A percentile compares a stretch with the other conserved stretches of the same genome.
These are phyloP conservation scores for Tetrahymena malaccensis DNA, from an alignment of 73 alveolate species.

Conservation along the genomic window DNA sequence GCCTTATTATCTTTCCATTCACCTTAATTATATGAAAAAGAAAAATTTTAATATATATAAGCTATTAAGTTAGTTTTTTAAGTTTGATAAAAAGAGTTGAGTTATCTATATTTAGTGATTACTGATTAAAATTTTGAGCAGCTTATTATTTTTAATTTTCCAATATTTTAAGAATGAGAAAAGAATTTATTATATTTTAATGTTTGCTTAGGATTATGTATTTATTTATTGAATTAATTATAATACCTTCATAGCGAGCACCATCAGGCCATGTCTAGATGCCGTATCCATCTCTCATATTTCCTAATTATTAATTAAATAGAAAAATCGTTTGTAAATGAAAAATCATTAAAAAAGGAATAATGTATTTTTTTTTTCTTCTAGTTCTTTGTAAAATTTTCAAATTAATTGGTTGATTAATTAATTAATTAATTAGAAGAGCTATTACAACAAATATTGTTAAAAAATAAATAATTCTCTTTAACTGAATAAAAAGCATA, in stretches of 20 bases:
- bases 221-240: not conserved
- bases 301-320: not conserved
- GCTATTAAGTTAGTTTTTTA: no score
- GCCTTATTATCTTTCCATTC: slow-evolving; percentile 45
- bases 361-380: not conserved
- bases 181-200: not conserved
- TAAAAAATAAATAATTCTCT: not conserved
- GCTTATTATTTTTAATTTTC: not conserved
- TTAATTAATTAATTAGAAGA: not conserved
- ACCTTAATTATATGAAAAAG: not conserved
- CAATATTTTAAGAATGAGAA: not conserved
- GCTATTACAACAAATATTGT: not conserved
- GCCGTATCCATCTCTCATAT: slow-evolving; percentile 34
- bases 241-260: slow-evolving; percentile 38
- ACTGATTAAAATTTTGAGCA: not conserved
- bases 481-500: not conserved
- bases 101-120: not conserved
- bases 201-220: not conserved
- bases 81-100: no score
- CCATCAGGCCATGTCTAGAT: slow-evolving; percentile 31
- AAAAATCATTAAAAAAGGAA: not conserved
- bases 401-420: not conserved
- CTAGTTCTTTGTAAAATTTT: not conserved
- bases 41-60: not conserved
- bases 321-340: not conserved